Evolutionary conservation across 495 filamentous ascomycete species (phyloP).

Genomic region (Tuber melanosporum): DNA sequence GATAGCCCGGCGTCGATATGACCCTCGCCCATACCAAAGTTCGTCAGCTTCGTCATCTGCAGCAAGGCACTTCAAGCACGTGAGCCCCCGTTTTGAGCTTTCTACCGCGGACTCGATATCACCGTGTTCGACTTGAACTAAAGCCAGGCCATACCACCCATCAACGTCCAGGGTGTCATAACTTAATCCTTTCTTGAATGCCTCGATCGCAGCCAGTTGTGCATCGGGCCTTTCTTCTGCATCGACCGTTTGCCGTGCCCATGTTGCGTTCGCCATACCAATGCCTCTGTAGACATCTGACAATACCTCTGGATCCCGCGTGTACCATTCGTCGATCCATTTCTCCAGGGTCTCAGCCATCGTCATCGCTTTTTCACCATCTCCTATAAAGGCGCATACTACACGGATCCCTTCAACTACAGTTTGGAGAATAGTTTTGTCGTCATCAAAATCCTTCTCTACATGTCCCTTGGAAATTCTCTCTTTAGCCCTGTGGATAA

Average conservation of each 20-base stretch:
- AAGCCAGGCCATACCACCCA: conserved; percentile 67
- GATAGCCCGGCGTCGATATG: conserved; percentile 54
- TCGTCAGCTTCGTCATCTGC: conserved; percentile 27
- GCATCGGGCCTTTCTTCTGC: conserved; percentile 62
- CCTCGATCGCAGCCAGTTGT: conserved; percentile 66
- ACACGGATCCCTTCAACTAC: conserved; percentile 70
- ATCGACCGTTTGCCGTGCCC: conserved; percentile 74
- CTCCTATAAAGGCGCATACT: conserved; percentile 73
- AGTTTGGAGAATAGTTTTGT: conserved; percentile 68
- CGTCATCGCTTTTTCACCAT: conserved; percentile 69
- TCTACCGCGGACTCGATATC: conserved; percentile 72
- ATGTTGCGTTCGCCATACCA: conserved; percentile 75
- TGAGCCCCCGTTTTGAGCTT: conserved; percentile 60
- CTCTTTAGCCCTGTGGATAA: conserved; percentile 74
- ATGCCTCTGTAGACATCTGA: conserved; percentile 71
- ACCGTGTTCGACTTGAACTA: conserved; percentile 73
- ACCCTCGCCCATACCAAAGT: conserved; percentile 23
- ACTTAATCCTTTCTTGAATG: conserved; percentile 66
- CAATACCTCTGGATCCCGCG: conserved; percentile 47
- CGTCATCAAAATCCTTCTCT: conserved; percentile 69
- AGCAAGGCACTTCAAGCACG: conserved; percentile 36
- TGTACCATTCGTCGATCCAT: conserved; percentile 53
- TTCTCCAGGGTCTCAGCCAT: conserved; percentile 61
- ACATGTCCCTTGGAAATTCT: conserved; percentile 68
- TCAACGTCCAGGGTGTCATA: conserved; percentile 63